Conservation (phyloP, 2,329 filamentous ascomycete species). For the Hymenoscyphus fraxineus region DNA sequence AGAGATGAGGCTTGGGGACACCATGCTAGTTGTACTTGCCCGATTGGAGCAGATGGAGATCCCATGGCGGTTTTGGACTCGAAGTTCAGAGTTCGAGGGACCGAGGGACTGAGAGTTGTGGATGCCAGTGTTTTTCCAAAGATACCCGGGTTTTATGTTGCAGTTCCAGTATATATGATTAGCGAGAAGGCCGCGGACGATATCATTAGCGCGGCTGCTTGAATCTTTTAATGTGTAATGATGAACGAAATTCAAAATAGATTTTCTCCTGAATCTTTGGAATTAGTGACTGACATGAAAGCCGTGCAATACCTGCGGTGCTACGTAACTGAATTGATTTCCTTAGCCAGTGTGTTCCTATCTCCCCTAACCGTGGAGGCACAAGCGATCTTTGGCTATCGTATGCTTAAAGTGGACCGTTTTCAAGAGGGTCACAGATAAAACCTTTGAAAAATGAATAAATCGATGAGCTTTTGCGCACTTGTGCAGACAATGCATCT, state of each 20-base stretch:
- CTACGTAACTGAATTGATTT: no score
- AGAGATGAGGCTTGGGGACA: slow-evolving; percentile 50
- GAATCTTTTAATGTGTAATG: background rate
- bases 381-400: no score
- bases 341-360: no score
- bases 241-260: background rate
- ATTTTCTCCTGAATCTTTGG: no score
- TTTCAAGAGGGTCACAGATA: no score
- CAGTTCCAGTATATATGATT: slow-evolving; percentile 51
- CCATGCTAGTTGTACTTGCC: slow-evolving; percentile 26
- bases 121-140: slow-evolving; percentile 56
- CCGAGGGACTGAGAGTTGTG: slow-evolving; percentile 48
- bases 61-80: slow-evolving; percentile 42
- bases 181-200: slow-evolving; percentile 51
- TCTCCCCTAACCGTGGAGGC: no score
- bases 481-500: no score
- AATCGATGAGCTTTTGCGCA: no score
- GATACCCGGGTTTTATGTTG: slow-evolving; percentile 49
- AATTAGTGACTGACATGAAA: no score
- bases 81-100: slow-evolving; percentile 34
- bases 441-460: no score
- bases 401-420: no score
- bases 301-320: no score
- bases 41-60: slow-evolving; percentile 47
- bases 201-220: slow-evolving; percentile 18